Conservation (phyloP, 1,284 basidiomycete species). For the Inonotus hispidus region DNA sequence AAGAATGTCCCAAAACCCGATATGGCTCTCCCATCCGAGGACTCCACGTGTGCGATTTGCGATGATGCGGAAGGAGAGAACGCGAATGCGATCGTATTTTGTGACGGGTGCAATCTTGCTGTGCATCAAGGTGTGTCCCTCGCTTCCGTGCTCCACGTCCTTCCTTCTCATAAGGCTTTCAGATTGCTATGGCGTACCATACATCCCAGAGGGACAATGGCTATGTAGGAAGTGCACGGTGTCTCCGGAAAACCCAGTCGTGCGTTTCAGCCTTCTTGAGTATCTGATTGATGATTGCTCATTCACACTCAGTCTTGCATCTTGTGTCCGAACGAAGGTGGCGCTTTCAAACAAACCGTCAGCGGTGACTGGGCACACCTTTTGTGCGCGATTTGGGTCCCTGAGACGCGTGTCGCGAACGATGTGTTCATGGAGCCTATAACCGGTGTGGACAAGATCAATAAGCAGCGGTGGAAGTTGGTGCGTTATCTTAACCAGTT, state of each 20-base stretch:
- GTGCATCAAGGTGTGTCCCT: conserved; percentile 84
- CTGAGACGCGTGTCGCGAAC: conserved; percentile 92
- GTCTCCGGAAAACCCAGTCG: conserved; percentile 93
- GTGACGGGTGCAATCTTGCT: conserved; percentile 97
- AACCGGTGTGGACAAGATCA: conserved; percentile 83
- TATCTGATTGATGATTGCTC: neutral
- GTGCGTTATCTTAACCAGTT: conserved; percentile 42
- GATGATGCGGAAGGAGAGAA: conserved; percentile 99
- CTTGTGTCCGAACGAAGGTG: conserved; percentile 94
- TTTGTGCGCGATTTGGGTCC: conserved; percentile 97
- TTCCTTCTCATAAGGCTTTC: neutral
- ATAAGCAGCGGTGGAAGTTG: conserved; percentile 91
- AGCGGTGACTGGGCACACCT: conserved; percentile 95
- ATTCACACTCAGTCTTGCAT: conserved; percentile 68
- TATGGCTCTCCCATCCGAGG: conserved; percentile 80
- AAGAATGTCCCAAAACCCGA: conserved; percentile 87
- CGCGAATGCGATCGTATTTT: conserved; percentile 98
- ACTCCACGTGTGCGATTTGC: conserved; percentile 94
- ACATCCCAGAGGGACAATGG: conserved; percentile 99
- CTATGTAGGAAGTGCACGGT: conserved; percentile 98
- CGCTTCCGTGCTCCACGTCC: neutral
- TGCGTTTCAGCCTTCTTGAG: conserved; percentile 28
- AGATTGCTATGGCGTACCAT: conserved; percentile 99
- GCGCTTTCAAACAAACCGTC: conserved; percentile 97
- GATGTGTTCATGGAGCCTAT: conserved; percentile 99